Percentiles rank a stretch among this genome's conserved stretches.
Evolutionary conservation across 768 basidiomycete genomes (phyloP).

Genomic region (Albatrellus ellisii): DNA sequence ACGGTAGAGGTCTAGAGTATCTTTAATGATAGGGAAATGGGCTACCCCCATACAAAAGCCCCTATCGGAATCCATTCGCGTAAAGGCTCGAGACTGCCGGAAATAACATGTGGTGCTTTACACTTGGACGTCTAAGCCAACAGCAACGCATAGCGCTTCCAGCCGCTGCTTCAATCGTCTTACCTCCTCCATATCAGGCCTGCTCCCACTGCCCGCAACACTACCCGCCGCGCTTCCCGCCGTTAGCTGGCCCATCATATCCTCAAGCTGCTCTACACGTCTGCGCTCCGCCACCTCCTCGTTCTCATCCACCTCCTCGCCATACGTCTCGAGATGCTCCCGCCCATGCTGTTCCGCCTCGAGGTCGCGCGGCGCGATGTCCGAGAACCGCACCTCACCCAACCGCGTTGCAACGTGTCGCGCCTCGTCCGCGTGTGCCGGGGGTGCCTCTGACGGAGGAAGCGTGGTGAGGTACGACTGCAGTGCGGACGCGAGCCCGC

Average conservation of each 20-base stretch:
- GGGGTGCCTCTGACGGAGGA: conserved; percentile 7
- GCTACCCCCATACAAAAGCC: too few relatives aligned
- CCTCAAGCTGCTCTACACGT: conserved; percentile 6
- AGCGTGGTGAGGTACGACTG: conserved; percentile 38
- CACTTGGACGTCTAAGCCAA: neutral
- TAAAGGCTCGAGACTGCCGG: too few relatives aligned
- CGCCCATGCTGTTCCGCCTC: conserved; percentile 70
- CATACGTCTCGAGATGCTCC: conserved; percentile 41
- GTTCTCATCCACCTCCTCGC: conserved; percentile 15
- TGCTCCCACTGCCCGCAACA: neutral
- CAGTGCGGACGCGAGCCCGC: conserved; percentile 58
- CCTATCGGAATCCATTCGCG: too few relatives aligned
- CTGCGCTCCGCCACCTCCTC: conserved; percentile 1
- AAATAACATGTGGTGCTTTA: too few relatives aligned
- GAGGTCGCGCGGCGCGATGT: conserved; percentile 61
- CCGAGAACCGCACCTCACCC: conserved; percentile 46
- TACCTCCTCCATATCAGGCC: neutral
- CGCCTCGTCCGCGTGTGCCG: conserved; percentile 28
- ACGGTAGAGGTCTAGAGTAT: too few relatives aligned
- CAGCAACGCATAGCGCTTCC: neutral
- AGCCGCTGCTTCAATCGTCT: neutral
- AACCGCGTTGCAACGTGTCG: conserved; percentile 44
- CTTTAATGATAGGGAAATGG: too few relatives aligned
- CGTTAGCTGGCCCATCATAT: neutral
- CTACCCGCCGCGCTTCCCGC: neutral